phyloP scores from a whole-genome alignment of 768 basidiomycete species.

The Rhizopogon rudus region DNA sequence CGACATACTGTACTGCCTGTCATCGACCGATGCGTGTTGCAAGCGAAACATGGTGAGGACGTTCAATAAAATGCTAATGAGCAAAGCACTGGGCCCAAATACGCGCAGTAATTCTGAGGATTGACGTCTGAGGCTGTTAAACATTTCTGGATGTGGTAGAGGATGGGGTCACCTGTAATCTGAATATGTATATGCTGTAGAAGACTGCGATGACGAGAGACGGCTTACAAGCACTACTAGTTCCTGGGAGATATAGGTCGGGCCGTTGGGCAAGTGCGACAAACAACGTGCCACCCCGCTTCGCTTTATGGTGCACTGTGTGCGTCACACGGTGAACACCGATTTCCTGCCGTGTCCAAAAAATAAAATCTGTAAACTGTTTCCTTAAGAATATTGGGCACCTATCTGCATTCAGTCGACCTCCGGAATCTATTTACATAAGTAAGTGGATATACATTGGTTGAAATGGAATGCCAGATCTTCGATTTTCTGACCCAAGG shows the following conservation, averaged over 20 bases:
- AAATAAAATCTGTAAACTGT: too few relatives aligned
- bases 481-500: too few relatives aligned
- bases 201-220: neutral
- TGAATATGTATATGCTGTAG: neutral
- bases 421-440: too few relatives aligned
- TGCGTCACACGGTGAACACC: too few relatives aligned
- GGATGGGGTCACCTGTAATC: neutral
- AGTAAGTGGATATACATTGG: too few relatives aligned
- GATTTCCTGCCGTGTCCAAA: too few relatives aligned
- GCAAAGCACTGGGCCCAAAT: neutral
- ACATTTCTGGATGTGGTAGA: neutral
- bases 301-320: too few relatives aligned
- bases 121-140: neutral
- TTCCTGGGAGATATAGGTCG: too few relatives aligned
- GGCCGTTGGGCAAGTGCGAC: neutral
- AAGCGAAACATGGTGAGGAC: neutral
- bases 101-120: neutral
- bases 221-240: too few relatives aligned
- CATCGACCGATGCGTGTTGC: neutral
- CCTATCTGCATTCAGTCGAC: too few relatives aligned
- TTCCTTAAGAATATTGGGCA: too few relatives aligned
- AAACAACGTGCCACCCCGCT: neutral
- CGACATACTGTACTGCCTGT: conserved; percentile 1
- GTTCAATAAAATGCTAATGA: neutral
- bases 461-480: too few relatives aligned